Conservation (phyloP, 352 stramenopile species). For the Phytophthora macrochlamydospora region DNA sequence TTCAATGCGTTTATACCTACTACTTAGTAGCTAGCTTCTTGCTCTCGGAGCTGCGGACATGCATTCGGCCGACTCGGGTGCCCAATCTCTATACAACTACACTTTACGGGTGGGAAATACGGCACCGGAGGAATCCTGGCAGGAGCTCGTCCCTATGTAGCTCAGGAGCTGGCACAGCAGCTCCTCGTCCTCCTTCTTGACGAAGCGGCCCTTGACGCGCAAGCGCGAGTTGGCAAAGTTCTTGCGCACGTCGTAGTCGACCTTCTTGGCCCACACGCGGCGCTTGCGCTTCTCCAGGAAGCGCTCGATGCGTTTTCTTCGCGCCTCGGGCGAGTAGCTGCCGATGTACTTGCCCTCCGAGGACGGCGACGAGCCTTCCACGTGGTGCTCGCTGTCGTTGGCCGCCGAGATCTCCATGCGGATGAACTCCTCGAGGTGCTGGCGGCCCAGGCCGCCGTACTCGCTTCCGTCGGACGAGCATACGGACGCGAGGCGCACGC, state of each 20-base stretch:
- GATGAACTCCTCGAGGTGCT: constrained; percentile 81
- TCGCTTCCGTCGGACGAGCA: constrained; percentile 81
- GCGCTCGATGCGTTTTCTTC: constrained; percentile 83
- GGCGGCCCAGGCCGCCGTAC: constrained; percentile 70
- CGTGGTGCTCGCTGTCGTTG: constrained; percentile 58
- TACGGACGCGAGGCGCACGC: constrained; percentile 67
- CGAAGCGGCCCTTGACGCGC: constrained; percentile 97
- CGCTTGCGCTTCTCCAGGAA: constrained; percentile 94
- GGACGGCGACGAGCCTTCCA: constrained; percentile 31
- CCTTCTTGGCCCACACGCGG: constrained; percentile 96
- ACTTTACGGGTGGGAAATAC: constrained; percentile 26
- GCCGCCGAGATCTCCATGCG: constrained; percentile 81
- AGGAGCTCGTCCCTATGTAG: constrained; percentile 55
- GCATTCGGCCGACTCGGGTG: constrained; percentile 34
- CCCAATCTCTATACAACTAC: constrained; percentile 48
- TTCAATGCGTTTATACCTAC: constrained; percentile 19
- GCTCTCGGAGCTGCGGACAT: constrained; percentile 32
- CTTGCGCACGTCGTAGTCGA: constrained; percentile 99
- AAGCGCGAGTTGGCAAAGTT: constrained; percentile 98
- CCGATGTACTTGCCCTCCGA: constrained; percentile 77
- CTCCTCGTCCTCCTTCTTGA: constrained; percentile 98
- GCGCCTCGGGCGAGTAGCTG: constrained; percentile 88
- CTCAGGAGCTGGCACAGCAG: constrained; percentile 85
- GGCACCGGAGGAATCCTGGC: constrained; percentile 24
- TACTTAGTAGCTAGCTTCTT: constrained; percentile 19